Conservation (phyloP, 2,329 filamentous ascomycete species). For the Colletotrichum kahawae region DNA sequence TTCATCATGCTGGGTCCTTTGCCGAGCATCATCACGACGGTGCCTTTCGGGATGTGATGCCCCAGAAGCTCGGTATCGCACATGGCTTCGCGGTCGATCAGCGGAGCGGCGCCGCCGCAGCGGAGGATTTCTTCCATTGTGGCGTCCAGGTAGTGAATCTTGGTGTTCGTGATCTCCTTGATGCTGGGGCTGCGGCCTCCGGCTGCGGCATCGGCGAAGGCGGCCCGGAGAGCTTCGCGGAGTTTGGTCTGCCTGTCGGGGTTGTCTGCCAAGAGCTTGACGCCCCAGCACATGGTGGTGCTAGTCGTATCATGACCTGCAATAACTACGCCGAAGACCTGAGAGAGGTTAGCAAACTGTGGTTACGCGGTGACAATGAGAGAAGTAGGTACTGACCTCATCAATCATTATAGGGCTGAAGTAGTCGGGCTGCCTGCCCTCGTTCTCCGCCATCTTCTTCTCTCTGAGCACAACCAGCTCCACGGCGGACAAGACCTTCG, state of each 20-base stretch:
- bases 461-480: conserved; percentile 21
- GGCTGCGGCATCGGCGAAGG: conserved; percentile 15
- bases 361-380: too few species aligned
- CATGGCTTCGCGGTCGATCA: conserved; percentile 33
- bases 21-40: conserved; percentile 32
- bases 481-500: conserved; percentile 5
- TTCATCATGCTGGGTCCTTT: conserved; percentile 31
- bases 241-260: background rate
- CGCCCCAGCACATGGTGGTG: conserved; percentile 32
- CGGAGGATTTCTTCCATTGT: conserved; percentile 41
- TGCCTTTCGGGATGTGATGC: conserved; percentile 36
- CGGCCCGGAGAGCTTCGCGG: background rate
- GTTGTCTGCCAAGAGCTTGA: conserved; percentile 23
- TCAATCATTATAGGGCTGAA: conserved; percentile 6
- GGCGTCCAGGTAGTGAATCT: conserved; percentile 41
- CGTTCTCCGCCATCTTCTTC: conserved; percentile 13
- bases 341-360: background rate
- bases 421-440: conserved; percentile 14
- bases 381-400: background rate
- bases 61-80: conserved; percentile 39
- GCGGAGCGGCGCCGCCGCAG: conserved; percentile 30
- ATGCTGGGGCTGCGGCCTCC: conserved; percentile 31
- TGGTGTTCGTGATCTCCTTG: conserved; percentile 30
- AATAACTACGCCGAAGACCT: conserved; percentile 33
- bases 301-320: conserved; percentile 34